phyloP scores from a whole-genome alignment of 2,329 filamentous ascomycete genomes.

The Trichoderma aggressivum region DNA sequence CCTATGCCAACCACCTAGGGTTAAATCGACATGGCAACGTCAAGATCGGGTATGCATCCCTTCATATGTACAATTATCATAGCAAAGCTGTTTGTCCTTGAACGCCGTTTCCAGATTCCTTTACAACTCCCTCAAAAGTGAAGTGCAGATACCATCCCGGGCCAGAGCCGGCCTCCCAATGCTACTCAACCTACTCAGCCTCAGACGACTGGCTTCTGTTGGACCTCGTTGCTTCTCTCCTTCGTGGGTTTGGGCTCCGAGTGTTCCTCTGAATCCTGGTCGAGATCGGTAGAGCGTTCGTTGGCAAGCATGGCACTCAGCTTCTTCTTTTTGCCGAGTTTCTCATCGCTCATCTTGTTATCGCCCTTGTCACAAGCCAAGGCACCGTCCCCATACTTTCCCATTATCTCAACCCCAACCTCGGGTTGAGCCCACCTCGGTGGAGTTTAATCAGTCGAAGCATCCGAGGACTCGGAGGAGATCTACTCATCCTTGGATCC shows the following conservation, averaged over 20 bases:
- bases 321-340: not conserved
- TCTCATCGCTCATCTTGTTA: not conserved
- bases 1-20: not conserved
- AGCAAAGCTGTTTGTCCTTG: slow-evolving; percentile 33
- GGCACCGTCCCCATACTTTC: not conserved
- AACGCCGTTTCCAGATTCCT: slow-evolving; percentile 32
- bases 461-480: not conserved
- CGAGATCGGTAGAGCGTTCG: not conserved
- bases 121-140: slow-evolving; percentile 33
- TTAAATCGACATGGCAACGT: slow-evolving; percentile 16
- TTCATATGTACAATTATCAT: slow-evolving; percentile 25
- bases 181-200: not conserved
- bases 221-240: slow-evolving; percentile 27
- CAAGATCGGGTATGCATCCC: slow-evolving; percentile 30
- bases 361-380: not conserved
- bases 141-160: slow-evolving; percentile 24
- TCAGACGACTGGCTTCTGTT: not conserved
- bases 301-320: not conserved
- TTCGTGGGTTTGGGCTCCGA: slow-evolving; percentile 58
- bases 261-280: not conserved
- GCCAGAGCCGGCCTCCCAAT: slow-evolving; percentile 3
- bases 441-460: slow-evolving; percentile 17
- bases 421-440: slow-evolving; percentile 13
- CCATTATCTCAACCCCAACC: not conserved
- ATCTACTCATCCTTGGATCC: slow-evolving; percentile 36